Base-by-base conservation (phyloP, 352 stramenopile species). In the Phytophthora europaea region DNA sequence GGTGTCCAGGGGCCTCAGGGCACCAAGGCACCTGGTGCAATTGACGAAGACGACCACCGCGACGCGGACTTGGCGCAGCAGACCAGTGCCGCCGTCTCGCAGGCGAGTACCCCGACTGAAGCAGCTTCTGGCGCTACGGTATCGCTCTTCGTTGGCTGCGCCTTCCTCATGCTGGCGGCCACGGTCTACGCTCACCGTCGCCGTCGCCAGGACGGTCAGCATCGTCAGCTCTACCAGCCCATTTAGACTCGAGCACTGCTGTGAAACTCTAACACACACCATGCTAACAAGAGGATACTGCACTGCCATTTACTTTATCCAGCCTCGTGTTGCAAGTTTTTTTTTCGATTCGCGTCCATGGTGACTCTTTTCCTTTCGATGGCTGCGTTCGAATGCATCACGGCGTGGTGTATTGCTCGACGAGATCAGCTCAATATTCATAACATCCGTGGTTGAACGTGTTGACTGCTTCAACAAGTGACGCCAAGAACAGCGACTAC, bases 111-210 rank as follows among this genome's bases (percentile, higher is more conserved):
- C 12, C n/a, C 51, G 22, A 58, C 36, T 16, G 57, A 72, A 16
- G 23, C 45, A n/a, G 61, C 70, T 3, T 78, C 65, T 2, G 66
- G 34, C 28, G 43, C 38, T 28, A 75, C 61, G 6, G 60, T 80
- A 22, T 75, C 55, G 3, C 52, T 78, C 47, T 81, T 81, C 34
- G 58, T 76, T 28, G 52, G 70, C 33, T 81, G 65, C 20, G 56
- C 70, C 5, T 71, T 75, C 61, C 51, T 81, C 26, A 51, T 78
- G 50, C 51, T 81, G 51, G 57, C 45, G 22, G 61, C 33, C 20
- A 73, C 74, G 13, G 65, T 75, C 22, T 81, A 70, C 61, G 34
- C 56, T 2, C 65, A 50, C 33, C 65, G 63, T 61, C 70, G 51
- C 60, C 66, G 65, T 75, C 69, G 70, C 47, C 57, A 72, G 23